These are phyloP conservation scores for Pythium aphanidermatum DNA, from an alignment of 352 stramenopile genomes.

Conservation along the genomic window DNA sequence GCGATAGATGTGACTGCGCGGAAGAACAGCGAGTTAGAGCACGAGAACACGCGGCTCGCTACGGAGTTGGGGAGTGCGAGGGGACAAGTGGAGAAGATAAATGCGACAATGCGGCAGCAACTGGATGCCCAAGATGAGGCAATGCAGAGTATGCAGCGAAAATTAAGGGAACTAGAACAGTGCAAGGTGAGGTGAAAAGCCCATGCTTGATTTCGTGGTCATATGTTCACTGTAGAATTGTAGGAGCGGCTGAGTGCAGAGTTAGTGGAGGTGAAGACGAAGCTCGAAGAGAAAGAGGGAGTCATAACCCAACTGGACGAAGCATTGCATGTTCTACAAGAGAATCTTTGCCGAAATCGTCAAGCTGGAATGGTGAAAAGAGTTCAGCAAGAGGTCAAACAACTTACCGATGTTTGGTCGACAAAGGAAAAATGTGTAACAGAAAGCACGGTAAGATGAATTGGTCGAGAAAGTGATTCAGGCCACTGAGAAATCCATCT, in stretches of 20 bases:
- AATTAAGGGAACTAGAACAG: not conserved
- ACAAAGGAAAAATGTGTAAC: conserved; percentile 9
- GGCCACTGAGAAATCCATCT: not conserved
- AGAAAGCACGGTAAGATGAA: conserved; percentile 12
- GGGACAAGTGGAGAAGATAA: not conserved
- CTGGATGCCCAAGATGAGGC: not conserved
- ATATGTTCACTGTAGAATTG: not conserved
- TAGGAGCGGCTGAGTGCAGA: conserved; percentile 6
- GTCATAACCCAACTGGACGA: conserved; percentile 1
- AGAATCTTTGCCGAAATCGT: too few relatives aligned
- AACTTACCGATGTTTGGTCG: conserved; percentile 9
- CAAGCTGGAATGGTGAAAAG: not conserved
- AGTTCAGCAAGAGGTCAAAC: conserved; percentile 2
- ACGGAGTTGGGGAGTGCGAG: conserved; percentile 2
- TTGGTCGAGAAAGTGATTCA: not conserved
- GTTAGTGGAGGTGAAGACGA: not conserved
- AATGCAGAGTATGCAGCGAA: conserved; percentile 1
- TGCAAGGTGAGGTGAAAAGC: not conserved
- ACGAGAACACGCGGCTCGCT: conserved; percentile 3
- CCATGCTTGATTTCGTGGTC: not conserved
- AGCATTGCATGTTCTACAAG: not conserved
- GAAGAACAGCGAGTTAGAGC: not conserved
- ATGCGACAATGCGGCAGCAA: not conserved
- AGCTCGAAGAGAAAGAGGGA: conserved; percentile 7
- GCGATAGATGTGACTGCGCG: conserved; percentile 2